Percentiles rank a stretch among this genome's conserved stretches.
Conservation (phyloP, 2,329 filamentous ascomycete species). For the Xylariaceae sp. region DNA sequence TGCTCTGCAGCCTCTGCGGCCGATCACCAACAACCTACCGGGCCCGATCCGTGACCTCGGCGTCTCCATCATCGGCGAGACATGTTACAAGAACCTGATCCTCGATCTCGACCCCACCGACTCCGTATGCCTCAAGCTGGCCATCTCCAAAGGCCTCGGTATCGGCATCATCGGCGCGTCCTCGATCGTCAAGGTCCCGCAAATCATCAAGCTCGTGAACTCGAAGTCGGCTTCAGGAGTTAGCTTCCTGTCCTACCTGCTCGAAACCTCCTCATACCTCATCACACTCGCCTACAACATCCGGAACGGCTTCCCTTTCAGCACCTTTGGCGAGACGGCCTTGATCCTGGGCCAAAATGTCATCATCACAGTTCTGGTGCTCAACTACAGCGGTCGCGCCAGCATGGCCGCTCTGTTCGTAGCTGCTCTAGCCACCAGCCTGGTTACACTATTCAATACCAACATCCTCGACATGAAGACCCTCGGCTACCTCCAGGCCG, state of each 20-base stretch:
- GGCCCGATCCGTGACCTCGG: conserved; percentile 68
- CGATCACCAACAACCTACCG: conserved; percentile 69
- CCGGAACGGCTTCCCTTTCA: conserved; percentile 88
- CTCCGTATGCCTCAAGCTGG: conserved; percentile 78
- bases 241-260: conserved; percentile 83
- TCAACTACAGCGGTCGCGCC: conserved; percentile 70
- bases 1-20: conserved; percentile 55
- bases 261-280: conserved; percentile 83
- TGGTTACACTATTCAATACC: conserved; percentile 64
- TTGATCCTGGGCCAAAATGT: conserved; percentile 91
- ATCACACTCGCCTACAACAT: conserved; percentile 90
- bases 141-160: conserved; percentile 85
- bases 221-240: conserved; percentile 79
- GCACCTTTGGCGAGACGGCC: conserved; percentile 92
- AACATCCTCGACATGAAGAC: conserved; percentile 59
- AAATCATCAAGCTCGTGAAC: conserved; percentile 85
- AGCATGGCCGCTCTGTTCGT: conserved; percentile 71
- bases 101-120: conserved; percentile 77
- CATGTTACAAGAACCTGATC: conserved; percentile 81
- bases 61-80: conserved; percentile 70
- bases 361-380: conserved; percentile 76
- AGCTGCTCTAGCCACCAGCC: conserved; percentile 64
- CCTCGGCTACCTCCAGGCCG: conserved; percentile 74
- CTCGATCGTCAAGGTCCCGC: conserved; percentile 90
- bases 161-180: conserved; percentile 89